phyloP scores from a whole-genome alignment of 768 basidiomycete species.

The Rossbeevera mucosa region DNA sequence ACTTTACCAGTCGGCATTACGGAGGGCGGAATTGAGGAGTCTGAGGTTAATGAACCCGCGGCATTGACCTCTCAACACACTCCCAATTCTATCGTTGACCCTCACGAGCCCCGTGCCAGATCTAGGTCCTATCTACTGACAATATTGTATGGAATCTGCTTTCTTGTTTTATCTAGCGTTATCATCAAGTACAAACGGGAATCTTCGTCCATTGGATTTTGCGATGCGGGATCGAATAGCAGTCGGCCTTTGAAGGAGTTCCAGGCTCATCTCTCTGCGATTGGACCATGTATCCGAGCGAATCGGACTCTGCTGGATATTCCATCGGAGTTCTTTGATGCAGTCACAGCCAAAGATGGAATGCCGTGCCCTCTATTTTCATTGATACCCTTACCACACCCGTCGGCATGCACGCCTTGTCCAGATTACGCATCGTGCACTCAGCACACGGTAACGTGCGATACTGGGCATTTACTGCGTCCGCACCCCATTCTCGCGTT shows the following conservation, averaged over 20 bases:
- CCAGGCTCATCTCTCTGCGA: slow-evolving; percentile 41
- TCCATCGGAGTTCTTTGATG: slow-evolving; percentile 24
- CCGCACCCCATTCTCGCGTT: slow-evolving; percentile 54
- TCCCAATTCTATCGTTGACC: slow-evolving; percentile 30
- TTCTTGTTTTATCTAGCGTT: slow-evolving; percentile 32
- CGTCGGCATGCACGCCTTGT: slow-evolving; percentile 67
- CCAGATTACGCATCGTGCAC: slow-evolving; percentile 65
- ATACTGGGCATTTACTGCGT: slow-evolving; percentile 60
- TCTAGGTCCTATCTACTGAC: slow-evolving; percentile 35
- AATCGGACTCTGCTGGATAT: slow-evolving; percentile 46
- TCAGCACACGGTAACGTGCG: slow-evolving; percentile 55
- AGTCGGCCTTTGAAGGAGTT: slow-evolving; percentile 52
- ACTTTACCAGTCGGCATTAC: slow-evolving; percentile 14
- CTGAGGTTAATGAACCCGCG: slow-evolving; percentile 23
- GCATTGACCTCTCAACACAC: slow-evolving; percentile 36
- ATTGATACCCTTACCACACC: slow-evolving; percentile 50
- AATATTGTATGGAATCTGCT: slow-evolving; percentile 38
- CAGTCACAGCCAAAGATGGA: slow-evolving; percentile 28
- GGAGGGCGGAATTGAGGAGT: slow-evolving; percentile 18
- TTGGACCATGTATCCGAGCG: slow-evolving; percentile 53
- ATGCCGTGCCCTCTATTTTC: slow-evolving; percentile 51
- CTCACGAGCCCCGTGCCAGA: slow-evolving; percentile 11
- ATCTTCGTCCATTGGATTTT: slow-evolving; percentile 72
- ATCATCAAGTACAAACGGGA: slow-evolving; percentile 56
- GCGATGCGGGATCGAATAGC: slow-evolving; percentile 58